These are phyloP conservation scores for Aspergillus asperescens DNA, from an alignment of 495 filamentous ascomycete species.

Conservation along the genomic window DNA sequence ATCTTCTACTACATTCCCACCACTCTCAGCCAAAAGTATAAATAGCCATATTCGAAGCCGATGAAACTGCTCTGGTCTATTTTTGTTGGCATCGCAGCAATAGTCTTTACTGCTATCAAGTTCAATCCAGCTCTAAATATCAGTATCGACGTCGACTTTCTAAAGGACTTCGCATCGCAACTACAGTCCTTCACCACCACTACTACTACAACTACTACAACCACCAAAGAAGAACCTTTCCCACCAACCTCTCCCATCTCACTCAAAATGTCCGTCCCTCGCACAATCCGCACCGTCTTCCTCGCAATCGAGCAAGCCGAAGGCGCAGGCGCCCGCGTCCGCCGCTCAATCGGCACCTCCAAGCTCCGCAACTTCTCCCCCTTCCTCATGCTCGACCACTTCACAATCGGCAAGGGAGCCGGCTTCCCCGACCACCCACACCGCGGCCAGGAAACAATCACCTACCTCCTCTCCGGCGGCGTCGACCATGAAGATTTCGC, in stretches of 20 bases:
- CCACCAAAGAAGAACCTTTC: conserved; percentile 4
- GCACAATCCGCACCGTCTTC: conserved; percentile 75
- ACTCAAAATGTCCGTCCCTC: conserved; percentile 60
- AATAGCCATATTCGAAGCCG: conserved; percentile 24
- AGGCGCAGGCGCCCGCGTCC: conserved; percentile 82
- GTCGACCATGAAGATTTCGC: conserved; percentile 97
- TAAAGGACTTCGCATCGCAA: conserved; percentile 15
- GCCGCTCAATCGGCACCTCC: conserved; percentile 81
- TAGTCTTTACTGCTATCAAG: conserved; percentile 26
- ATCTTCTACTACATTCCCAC: conserved; percentile 27
- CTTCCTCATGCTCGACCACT: conserved; percentile 98
- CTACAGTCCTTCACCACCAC: conserved; percentile 18
- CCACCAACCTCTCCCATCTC: conserved; percentile 9
- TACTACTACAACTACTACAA: conserved; percentile 14
- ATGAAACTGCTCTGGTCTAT: conserved; percentile 43
- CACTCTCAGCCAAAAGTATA: conserved; percentile 24
- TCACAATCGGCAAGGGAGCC: conserved; percentile 70
- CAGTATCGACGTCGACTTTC: conserved; percentile 4
- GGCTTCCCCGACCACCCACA: conserved; percentile 88
- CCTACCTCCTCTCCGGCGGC: conserved; percentile 75
- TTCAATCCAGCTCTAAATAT: background rate
- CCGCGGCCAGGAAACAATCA: conserved; percentile 80
- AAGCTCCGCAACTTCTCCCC: conserved; percentile 82
- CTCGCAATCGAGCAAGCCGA: conserved; percentile 82
- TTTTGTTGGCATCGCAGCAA: conserved; percentile 43